Percentiles rank a stretch among this genome's conserved stretches.
These are phyloP conservation scores for Arachnopeziza araneosa DNA, from an alignment of 2,329 filamentous ascomycete species.

Conservation along the genomic window DNA sequence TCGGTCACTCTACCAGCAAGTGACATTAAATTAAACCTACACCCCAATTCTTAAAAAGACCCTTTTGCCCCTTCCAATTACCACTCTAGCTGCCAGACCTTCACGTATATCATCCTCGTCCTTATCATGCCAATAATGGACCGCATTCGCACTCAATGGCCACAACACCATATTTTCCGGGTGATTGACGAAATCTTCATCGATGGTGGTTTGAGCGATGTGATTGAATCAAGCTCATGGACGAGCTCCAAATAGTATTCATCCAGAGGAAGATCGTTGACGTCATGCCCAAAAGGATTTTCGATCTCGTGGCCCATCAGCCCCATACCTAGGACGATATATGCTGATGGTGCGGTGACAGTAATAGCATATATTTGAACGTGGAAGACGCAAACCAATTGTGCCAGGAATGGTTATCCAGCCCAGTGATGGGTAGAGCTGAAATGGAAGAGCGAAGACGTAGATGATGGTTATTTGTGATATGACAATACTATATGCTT, in stretches of 20 bases:
- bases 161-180: slow-evolving; percentile 31
- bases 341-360: slow-evolving; percentile 60
- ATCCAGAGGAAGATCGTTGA: slow-evolving; percentile 76
- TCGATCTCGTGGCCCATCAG: slow-evolving; percentile 77
- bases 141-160: slow-evolving; percentile 29
- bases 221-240: slow-evolving; percentile 67
- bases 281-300: slow-evolving; percentile 78
- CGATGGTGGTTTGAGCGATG: slow-evolving; percentile 4
- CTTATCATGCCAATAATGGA: background rate
- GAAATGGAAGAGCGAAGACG: slow-evolving; percentile 74
- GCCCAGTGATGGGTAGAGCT: slow-evolving; percentile 56
- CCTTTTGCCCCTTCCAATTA: background rate
- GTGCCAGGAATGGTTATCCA: slow-evolving; percentile 76
- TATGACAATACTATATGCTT: slow-evolving; percentile 80
- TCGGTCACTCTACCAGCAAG: too few relatives aligned
- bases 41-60: background rate
- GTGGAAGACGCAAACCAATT: background rate
- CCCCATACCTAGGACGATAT: slow-evolving; percentile 76
- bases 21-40: background rate
- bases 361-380: background rate
- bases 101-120: background rate
- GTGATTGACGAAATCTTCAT: slow-evolving; percentile 16
- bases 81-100: background rate
- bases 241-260: slow-evolving; percentile 70
- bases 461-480: slow-evolving; percentile 85